Base-by-base conservation (phyloP, 441 rosid genomes). In the Erodium texanum region DNA sequence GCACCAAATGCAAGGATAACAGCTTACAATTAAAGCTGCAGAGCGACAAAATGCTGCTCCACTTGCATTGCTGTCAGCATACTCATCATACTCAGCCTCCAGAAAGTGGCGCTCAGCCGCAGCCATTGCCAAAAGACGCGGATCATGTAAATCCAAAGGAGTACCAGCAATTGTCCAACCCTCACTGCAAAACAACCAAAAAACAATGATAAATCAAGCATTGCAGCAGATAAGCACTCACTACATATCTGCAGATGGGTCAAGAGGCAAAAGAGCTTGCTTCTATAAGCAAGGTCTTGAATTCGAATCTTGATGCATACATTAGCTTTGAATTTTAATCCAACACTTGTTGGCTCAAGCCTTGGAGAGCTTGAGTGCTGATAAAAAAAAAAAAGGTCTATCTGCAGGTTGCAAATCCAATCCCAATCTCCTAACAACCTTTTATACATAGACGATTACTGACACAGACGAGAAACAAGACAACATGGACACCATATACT, bases 31-130 rank as follows among this genome's bases (percentile, higher is more conserved):
- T 74, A 88, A 80, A 70, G 90, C 89, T 18, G 87, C 88, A 67
- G 93, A 88, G 69, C 93, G 93, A 70, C 89, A 86, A 77, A 86
- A 88, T 72, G 91, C 90, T 24, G 91, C 89, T 78, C 93, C 93
- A 43, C 85, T 83, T 0, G 84, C 85, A 80, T 83, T 86, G 67
- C 74, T 73, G 76, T 86, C 93, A 9, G 87, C 85, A 67, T 88
- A 86, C 72, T 84, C 90, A 66, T 88, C 88, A 70, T 88, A 86
- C 56, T 88, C 90, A 20, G 88, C 83, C 65, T 88, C 93, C 84
- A 86, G 67, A 68, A 86, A 83, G 80, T 77, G 89, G 65, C 88
- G 88, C 68, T 88, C 93, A 34, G 90, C 93, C 0, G 90, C 87
- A 5, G 93, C 87, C 89, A 86, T 83, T 71, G 91, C 91, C 75